These are phyloP conservation scores for Apiotrichum mycotoxinovorans DNA, from an alignment of 1,284 basidiomycete genomes.

Conservation along the genomic window DNA sequence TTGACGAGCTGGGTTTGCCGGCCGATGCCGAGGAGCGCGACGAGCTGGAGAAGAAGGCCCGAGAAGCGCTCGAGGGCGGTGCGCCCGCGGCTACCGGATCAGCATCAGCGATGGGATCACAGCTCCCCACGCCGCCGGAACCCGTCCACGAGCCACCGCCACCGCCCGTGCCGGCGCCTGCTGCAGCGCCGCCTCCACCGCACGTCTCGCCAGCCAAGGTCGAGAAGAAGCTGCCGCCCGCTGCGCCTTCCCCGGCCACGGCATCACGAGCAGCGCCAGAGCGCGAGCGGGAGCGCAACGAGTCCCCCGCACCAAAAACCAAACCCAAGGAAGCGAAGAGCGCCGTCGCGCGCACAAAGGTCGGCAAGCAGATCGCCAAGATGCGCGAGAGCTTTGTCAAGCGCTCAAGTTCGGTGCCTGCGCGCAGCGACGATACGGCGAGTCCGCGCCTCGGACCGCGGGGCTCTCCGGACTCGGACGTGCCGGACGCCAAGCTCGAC, in stretches of 20 bases:
- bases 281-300: not conserved
- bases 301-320: conserved; percentile 7
- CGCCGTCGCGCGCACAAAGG: conserved; percentile 17
- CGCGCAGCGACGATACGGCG: conserved; percentile 13
- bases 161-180: not conserved
- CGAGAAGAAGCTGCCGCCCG: not conserved
- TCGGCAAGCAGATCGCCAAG: conserved; percentile 32
- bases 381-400: conserved; percentile 26
- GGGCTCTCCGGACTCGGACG: not conserved
- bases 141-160: not conserved
- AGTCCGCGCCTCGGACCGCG: conserved; percentile 13
- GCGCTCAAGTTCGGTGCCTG: conserved; percentile 25
- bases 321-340: not conserved
- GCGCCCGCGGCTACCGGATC: conserved; percentile 5
- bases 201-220: not conserved
- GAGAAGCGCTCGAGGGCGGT: conserved; percentile 20
- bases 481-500: not conserved
- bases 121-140: conserved; percentile 1
- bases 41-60: conserved; percentile 36
- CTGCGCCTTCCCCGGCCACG: not conserved
- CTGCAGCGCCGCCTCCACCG: not conserved
- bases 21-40: conserved; percentile 37
- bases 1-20: conserved; percentile 38
- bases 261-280: not conserved
- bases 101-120: conserved; percentile 5